Evolutionary conservation across 805 yeast species (phyloP).

Genomic region (Torulaspora indica): DNA sequence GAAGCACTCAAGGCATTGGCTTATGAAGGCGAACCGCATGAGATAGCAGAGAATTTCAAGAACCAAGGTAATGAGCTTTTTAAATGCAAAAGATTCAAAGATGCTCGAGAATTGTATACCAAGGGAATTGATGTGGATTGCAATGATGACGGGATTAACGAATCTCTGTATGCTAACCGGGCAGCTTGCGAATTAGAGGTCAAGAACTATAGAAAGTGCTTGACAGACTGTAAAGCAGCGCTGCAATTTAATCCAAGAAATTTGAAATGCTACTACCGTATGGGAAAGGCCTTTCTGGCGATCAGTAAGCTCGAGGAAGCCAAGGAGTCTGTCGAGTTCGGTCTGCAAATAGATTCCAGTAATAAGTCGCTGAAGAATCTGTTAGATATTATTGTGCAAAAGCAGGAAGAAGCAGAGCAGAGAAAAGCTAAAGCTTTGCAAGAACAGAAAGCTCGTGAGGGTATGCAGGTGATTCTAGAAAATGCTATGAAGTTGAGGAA

Average conservation of each 20-base stretch:
- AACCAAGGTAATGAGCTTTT: slow-evolving; percentile 89
- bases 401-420: slow-evolving; percentile 37
- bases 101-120: slow-evolving; percentile 74
- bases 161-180: slow-evolving; percentile 68
- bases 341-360: slow-evolving; percentile 53
- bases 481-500: slow-evolving; percentile 62
- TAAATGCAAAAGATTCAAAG: slow-evolving; percentile 61
- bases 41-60: slow-evolving; percentile 82
- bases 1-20: slow-evolving; percentile 91
- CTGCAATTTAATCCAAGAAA: slow-evolving; percentile 61
- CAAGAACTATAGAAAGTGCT: slow-evolving; percentile 76
- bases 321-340: slow-evolving; percentile 58
- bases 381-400: slow-evolving; percentile 39
- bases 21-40: slow-evolving; percentile 93
- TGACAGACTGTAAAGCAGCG: slow-evolving; percentile 78
- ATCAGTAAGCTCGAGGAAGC: slow-evolving; percentile 72
- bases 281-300: slow-evolving; percentile 72
- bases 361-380: slow-evolving; percentile 54
- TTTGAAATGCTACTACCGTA: slow-evolving; percentile 79
- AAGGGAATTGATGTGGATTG: slow-evolving; percentile 73
- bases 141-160: slow-evolving; percentile 49
- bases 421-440: slow-evolving; percentile 23
- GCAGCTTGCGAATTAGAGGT: slow-evolving; percentile 90
- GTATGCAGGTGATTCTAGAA: slow-evolving; percentile 42
- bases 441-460: slow-evolving; percentile 36